Conservation (phyloP, 2,329 filamentous ascomycete species). For the Truncatella angustata region DNA sequence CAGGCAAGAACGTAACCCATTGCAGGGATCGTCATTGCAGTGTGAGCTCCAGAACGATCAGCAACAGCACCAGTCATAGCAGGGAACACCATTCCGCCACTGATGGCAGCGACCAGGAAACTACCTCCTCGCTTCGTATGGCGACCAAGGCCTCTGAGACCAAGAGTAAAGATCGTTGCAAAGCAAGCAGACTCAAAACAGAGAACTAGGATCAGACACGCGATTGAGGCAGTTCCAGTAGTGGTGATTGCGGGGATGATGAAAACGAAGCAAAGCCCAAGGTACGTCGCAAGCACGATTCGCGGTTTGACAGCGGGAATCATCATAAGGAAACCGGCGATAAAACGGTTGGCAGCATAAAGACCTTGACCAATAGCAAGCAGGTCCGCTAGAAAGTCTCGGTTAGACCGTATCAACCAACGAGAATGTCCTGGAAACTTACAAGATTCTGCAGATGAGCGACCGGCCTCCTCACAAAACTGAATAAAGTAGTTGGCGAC, state of each 20-base stretch:
- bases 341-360: slow-evolving; percentile 59
- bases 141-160: slow-evolving; percentile 54
- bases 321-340: slow-evolving; percentile 57
- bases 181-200: slow-evolving; percentile 60
- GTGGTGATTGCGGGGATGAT: slow-evolving; percentile 50
- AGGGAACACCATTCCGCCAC: slow-evolving; percentile 54
- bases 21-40: slow-evolving; percentile 45
- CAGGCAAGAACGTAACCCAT: slow-evolving; percentile 43
- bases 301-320: slow-evolving; percentile 49
- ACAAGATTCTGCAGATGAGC: too few species aligned
- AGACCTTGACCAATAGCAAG: slow-evolving; percentile 58
- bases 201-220: slow-evolving; percentile 53
- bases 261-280: slow-evolving; percentile 53
- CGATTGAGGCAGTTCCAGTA: slow-evolving; percentile 49
- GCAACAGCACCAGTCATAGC: slow-evolving; percentile 49
- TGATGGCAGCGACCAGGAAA: slow-evolving; percentile 53
- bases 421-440: too few species aligned
- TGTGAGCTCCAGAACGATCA: slow-evolving; percentile 37
- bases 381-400: slow-evolving; percentile 40
- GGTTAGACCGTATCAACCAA: too few species aligned
- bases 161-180: slow-evolving; percentile 57
- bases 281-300: slow-evolving; percentile 52
- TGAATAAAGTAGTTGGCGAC: too few species aligned
- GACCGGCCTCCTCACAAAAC: too few species aligned
- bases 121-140: slow-evolving; percentile 54